Evolutionary conservation across 257 asterid genomes (phyloP).

Genomic region (Verbena officinalis): DNA sequence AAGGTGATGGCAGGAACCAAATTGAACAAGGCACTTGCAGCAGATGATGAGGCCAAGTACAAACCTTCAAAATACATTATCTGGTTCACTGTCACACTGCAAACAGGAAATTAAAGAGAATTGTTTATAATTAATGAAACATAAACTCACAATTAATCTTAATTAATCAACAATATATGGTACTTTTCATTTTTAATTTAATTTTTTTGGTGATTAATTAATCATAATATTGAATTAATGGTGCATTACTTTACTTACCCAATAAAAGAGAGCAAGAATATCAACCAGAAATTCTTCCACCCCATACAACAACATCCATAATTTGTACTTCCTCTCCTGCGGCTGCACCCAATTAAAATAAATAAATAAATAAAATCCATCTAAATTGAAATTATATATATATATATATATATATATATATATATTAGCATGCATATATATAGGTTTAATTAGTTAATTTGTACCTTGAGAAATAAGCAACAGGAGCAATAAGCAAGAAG

Average conservation of each 20-base stretch:
- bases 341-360: too few relatives aligned
- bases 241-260: conserved; percentile 34
- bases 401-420: too few relatives aligned
- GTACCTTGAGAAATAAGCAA: conserved; percentile 38
- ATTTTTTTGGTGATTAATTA: too few relatives aligned
- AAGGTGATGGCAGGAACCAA: conserved; percentile 55
- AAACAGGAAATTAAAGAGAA: neutral
- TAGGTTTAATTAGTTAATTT: too few relatives aligned
- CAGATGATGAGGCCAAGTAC: conserved; percentile 44
- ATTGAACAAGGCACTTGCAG: conserved; percentile 46
- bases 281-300: conserved; percentile 40
- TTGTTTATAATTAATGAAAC: neutral
- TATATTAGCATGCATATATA: too few relatives aligned
- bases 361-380: too few relatives aligned
- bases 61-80: conserved; percentile 43
- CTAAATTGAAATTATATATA: too few relatives aligned
- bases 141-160: neutral
- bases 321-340: conserved; percentile 32
- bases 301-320: conserved; percentile 24
- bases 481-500: conserved; percentile 43
- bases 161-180: neutral
- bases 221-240: too few relatives aligned
- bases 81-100: conserved; percentile 47
- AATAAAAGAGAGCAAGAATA: conserved; percentile 34
- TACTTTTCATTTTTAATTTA: neutral